phyloP scores from a whole-genome alignment of 768 basidiomycete genomes.

The Mycena indigotica region DNA sequence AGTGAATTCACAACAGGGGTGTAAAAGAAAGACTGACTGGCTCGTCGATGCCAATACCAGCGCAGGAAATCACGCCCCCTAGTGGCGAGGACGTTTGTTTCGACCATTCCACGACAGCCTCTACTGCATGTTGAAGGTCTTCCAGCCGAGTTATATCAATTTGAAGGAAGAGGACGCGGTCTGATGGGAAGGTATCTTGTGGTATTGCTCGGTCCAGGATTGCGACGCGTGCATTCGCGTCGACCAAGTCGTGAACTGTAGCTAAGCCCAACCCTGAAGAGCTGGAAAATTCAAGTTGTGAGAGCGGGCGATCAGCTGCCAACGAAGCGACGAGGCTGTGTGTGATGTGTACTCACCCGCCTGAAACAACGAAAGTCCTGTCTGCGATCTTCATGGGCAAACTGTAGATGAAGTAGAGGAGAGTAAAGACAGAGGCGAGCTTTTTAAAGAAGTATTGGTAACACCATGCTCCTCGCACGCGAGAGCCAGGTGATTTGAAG shows the following conservation, averaged over 20 bases:
- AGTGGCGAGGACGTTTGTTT: conserved; percentile 30
- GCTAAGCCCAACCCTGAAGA: conserved; percentile 42
- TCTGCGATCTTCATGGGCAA: conserved; percentile 34
- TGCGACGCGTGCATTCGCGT: conserved; percentile 31
- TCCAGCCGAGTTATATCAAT: conserved; percentile 33
- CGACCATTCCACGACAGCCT: conserved; percentile 28
- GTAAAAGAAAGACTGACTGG: conserved; percentile 19
- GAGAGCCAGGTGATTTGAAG: conserved; percentile 17
- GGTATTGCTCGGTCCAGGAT: conserved; percentile 35
- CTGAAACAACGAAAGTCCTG: conserved; percentile 41
- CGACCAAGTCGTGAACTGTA: conserved; percentile 31
- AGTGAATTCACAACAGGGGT: background rate
- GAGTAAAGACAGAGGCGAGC: conserved; percentile 3
- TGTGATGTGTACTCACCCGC: conserved; percentile 32
- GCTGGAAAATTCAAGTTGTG: conserved; percentile 19
- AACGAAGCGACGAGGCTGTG: background rate
- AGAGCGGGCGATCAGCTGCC: background rate
- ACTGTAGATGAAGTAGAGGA: background rate
- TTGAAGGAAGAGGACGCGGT: conserved; percentile 24
- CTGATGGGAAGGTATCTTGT: conserved; percentile 4
- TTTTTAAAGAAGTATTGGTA: conserved; percentile 16
- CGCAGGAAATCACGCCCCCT: conserved; percentile 43
- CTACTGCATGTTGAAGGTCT: conserved; percentile 32
- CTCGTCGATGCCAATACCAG: conserved; percentile 37
- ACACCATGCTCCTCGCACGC: conserved; percentile 1